phyloP scores from a whole-genome alignment of 2,329 filamentous ascomycete species.

The Madurella fahalii region DNA sequence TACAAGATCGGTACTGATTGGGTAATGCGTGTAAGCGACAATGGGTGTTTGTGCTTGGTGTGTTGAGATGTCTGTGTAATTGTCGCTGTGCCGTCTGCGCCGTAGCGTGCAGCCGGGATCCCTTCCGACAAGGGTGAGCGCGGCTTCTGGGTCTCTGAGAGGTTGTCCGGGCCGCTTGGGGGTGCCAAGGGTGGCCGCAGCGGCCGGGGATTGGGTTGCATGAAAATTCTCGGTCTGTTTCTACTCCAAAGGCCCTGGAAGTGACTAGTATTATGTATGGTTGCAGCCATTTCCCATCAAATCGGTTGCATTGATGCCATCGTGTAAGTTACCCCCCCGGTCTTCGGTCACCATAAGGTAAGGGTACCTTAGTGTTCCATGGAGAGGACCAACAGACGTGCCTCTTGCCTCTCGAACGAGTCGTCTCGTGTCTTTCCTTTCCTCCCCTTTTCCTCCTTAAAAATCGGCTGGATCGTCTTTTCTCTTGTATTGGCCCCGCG shows the following conservation, averaged over 20 bases:
- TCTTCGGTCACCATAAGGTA: background rate
- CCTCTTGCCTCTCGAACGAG: background rate
- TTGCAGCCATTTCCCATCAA: constrained; percentile 18
- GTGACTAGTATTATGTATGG: constrained; percentile 2
- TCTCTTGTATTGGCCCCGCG: constrained; percentile 4
- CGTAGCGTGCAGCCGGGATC: constrained; percentile 9
- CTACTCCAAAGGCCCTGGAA: background rate
- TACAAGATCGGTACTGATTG: background rate
- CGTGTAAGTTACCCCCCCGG: background rate
- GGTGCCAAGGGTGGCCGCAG: too few relatives aligned
- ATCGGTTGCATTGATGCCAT: constrained; percentile 9
- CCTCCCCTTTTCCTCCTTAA: constrained; percentile 12
- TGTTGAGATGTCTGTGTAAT: background rate
- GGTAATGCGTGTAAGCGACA: background rate
- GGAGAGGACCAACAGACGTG: too few relatives aligned
- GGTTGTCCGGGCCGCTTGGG: too few relatives aligned
- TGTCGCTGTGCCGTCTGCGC: constrained; percentile 10
- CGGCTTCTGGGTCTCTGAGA: background rate
- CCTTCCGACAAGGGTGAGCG: constrained; percentile 7
- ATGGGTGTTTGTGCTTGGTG: background rate
- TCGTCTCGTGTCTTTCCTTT: background rate
- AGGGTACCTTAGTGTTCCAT: background rate
- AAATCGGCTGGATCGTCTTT: background rate
- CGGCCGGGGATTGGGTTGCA: too few relatives aligned
- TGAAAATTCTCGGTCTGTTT: too few relatives aligned